Conservation (phyloP, 2,329 filamentous ascomycete genomes). For the Apiospora saccharicola region DNA sequence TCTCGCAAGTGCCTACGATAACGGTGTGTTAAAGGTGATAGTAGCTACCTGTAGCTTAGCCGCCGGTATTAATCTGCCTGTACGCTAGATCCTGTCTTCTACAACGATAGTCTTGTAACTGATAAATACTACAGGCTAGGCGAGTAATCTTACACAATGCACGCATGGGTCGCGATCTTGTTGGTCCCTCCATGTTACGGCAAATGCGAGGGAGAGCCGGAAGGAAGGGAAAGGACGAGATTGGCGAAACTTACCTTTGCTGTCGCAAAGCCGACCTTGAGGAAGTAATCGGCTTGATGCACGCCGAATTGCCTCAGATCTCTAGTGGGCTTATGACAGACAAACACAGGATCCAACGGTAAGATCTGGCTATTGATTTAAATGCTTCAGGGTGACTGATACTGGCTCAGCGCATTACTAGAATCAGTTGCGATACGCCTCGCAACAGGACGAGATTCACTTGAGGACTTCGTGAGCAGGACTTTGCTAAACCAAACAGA, state of each 20-base stretch:
- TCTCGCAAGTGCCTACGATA: conserved; percentile 74
- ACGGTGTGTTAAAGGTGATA: conserved; percentile 71
- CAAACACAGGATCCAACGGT: conserved; percentile 73
- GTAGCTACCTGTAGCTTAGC: conserved; percentile 82
- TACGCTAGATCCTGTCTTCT: conserved; percentile 34
- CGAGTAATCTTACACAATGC: conserved; percentile 79
- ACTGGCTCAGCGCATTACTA: conserved; percentile 65
- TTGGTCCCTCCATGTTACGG: conserved; percentile 80
- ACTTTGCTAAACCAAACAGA: conserved; percentile 71
- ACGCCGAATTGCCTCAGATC: conserved; percentile 74
- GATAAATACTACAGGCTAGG: conserved; percentile 53
- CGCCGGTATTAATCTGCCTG: conserved; percentile 77
- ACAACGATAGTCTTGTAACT: not conserved
- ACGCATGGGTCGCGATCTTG: conserved; percentile 77
- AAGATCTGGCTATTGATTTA: conserved; percentile 26
- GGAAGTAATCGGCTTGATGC: conserved; percentile 73
- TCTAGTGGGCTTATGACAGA: conserved; percentile 73
- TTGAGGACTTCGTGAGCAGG: conserved; percentile 72
- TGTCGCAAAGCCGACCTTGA: conserved; percentile 74
- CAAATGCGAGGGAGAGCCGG: conserved; percentile 84
- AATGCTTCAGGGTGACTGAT: not conserved
- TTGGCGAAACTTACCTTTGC: conserved; percentile 80
- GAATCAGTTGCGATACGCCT: conserved; percentile 75
- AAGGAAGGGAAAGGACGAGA: conserved; percentile 78
- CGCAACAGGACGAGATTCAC: conserved; percentile 68